phyloP scores from a whole-genome alignment of 305 asterid species.

The Fraxinus platypoda region DNA sequence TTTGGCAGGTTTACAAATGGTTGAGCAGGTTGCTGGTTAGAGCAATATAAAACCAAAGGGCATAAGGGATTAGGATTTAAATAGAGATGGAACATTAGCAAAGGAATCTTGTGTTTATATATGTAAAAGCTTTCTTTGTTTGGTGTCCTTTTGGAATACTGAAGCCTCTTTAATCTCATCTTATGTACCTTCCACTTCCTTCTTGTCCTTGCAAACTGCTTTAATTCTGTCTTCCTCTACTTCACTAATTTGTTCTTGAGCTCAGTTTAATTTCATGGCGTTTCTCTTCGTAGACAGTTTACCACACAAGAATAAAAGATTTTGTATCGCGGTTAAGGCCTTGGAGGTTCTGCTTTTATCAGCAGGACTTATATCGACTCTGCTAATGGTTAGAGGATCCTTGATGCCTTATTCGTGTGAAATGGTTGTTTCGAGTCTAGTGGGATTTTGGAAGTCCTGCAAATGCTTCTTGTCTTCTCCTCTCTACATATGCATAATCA shows the following conservation, averaged over 20 bases:
- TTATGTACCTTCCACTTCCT: not conserved
- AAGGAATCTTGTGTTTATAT: constrained; percentile 16
- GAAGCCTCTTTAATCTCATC: not conserved
- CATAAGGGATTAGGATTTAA: constrained; percentile 14
- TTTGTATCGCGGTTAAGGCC: constrained; percentile 20
- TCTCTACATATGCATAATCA: constrained; percentile 28
- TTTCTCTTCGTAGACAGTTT: constrained; percentile 28
- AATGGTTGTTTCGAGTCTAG: constrained; percentile 28
- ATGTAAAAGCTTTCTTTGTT: constrained; percentile 13
- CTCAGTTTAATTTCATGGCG: constrained; percentile 19
- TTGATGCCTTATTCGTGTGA: constrained; percentile 22
- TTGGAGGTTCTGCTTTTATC: constrained; percentile 42
- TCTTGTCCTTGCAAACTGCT: not conserved
- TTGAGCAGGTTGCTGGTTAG: constrained; percentile 11
- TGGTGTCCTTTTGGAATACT: constrained; percentile 8
- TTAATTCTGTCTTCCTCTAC: not conserved
- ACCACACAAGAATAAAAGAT: constrained; percentile 22
- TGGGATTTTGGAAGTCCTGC: constrained; percentile 29
- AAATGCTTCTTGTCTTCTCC: constrained; percentile 40
- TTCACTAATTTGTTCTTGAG: not conserved
- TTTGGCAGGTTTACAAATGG: not conserved
- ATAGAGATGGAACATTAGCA: constrained; percentile 21
- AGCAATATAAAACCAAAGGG: not conserved
- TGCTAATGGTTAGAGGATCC: constrained; percentile 26
- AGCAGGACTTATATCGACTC: constrained; percentile 35